Evolutionary conservation across 257 asterid genomes (phyloP), one percentile per base, ranked within the genome.

Genomic region (Primulina eburnea): DNA sequence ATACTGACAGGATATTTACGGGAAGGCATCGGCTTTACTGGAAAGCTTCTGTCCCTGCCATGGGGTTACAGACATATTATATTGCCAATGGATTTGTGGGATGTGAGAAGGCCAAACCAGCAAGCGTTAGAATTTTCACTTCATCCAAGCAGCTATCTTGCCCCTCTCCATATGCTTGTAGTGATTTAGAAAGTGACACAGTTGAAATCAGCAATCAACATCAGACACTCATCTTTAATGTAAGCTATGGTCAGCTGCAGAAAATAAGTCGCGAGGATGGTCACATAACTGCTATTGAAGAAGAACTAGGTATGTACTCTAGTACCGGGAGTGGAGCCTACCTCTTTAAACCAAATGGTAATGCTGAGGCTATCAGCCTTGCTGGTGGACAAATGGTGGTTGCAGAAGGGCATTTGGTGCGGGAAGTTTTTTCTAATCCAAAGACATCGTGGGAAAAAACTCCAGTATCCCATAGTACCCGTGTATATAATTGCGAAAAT

Each of bases 61-160:
- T 94, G 89, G 99, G 99, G 40, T 82, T 94, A 84, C 97, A 91
- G 84, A 91, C 97, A 68, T 94, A 85, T 76, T 94, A 94, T 72
- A 82, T 94, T 59, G 99, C 97, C 2, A 94, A 94, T 53, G 99
- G 99, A 28, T 94, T 91, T 78, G 97, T 78, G 33, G 99, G 97
- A 71, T 94, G 99, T 70, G 97, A 91, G 80, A 91, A 94, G 90
- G 99, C 99, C 75, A 86, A 88, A 78, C 85, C 97, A n/a, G 90
- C 97, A 56, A 78, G 63, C 32, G 64, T 94, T 43, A 87, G 76
- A 75, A 75, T 88, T 60, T 82, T 67, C 68, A 35, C 66, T 62
- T 79, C 84, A 37, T 75, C 88, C 7, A 71, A 77, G 77, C 71
- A 75, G 65, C 68, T 85, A 56, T 71, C 90, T n/a, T 94, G 99